Conservation (phyloP, 805 yeast genomes). For the Nakazawaea molendinolei region DNA sequence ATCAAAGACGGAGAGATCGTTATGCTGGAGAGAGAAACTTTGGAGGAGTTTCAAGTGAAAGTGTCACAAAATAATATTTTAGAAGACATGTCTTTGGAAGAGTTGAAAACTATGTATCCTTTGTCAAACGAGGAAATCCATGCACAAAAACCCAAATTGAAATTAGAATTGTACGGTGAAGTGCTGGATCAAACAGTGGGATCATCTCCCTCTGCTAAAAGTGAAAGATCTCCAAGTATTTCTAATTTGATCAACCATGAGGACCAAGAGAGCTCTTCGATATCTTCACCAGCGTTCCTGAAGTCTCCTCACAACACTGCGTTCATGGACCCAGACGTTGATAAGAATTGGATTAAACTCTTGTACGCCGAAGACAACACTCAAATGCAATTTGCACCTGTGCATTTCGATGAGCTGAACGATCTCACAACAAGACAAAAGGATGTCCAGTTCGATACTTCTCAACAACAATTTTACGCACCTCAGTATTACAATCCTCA, state of each 20-base stretch:
- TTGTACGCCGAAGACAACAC: background rate
- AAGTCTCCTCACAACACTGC: conserved; percentile 1
- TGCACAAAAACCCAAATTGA: background rate
- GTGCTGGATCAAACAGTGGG: background rate
- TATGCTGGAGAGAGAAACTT: conserved; percentile 1
- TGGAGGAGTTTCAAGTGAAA: background rate
- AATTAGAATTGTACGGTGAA: background rate
- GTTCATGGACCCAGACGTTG: conserved; percentile 4
- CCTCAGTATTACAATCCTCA: no score
- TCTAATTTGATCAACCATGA: conserved; percentile 6
- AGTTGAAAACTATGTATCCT: conserved; percentile 7
- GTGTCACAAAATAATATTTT: conserved; percentile 2
- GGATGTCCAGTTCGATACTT: no score
- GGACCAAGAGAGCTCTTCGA: background rate
- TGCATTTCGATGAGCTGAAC: no score
- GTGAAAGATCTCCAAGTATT: conserved; percentile 10
- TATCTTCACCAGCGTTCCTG: conserved; percentile 1
- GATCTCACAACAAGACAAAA: no score
- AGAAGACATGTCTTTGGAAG: conserved; percentile 5
- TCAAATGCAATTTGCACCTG: background rate
- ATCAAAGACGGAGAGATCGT: conserved; percentile 2
- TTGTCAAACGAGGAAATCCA: conserved; percentile 2
- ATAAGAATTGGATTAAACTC: conserved; percentile 10
- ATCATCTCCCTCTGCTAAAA: conserved; percentile 1
- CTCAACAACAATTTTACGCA: no score